Evolutionary conservation across 2,329 filamentous ascomycete species (phyloP).

Genomic region (Botrytis cinerea): DNA sequence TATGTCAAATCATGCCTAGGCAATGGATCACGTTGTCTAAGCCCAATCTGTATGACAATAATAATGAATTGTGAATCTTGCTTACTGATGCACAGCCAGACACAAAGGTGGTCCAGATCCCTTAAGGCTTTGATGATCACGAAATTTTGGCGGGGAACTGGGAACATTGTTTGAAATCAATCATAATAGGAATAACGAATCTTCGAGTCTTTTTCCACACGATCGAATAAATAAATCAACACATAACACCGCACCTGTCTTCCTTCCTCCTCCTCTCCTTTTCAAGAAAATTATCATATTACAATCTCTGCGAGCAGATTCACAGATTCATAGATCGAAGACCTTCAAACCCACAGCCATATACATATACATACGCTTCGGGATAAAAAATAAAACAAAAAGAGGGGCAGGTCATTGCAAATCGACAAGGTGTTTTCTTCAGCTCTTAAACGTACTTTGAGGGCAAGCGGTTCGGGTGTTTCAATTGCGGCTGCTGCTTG

Average conservation of each 20-base stretch:
- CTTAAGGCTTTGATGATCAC: conserved; percentile 29
- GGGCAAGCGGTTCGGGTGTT: conserved; percentile 71
- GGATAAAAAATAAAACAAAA: background rate
- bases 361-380: background rate
- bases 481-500: conserved; percentile 71
- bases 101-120: conserved; percentile 26
- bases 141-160: conserved; percentile 30
- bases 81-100: conserved; percentile 5
- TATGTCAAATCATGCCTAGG: background rate
- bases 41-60: background rate
- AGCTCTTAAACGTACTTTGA: conserved; percentile 72
- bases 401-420: conserved; percentile 5
- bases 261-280: conserved; percentile 22
- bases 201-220: background rate
- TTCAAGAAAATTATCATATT: background rate
- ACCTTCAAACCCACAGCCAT: background rate
- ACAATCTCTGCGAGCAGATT: background rate
- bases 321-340: background rate
- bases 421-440: conserved; percentile 92
- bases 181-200: conserved; percentile 15
- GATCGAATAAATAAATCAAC: background rate
- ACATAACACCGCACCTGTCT: background rate
- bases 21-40: background rate
- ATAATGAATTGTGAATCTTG: background rate
- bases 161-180: conserved; percentile 35